phyloP scores from a whole-genome alignment of 1,139 yeast species.

The Yamadazyma jaroonii region DNA sequence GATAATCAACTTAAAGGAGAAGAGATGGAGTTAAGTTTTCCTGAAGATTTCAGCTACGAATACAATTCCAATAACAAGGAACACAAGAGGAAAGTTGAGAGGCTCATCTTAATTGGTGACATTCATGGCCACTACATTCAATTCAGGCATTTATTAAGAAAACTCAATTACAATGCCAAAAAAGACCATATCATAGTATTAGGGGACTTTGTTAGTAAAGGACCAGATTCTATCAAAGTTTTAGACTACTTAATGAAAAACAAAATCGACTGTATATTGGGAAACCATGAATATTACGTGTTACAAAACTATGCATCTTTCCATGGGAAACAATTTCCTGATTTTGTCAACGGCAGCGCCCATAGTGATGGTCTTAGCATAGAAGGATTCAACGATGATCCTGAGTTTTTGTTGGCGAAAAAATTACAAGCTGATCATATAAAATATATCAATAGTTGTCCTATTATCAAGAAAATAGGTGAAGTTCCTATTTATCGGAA shows the following conservation, averaged over 20 bases:
- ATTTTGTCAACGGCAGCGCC: slow-evolving; percentile 9
- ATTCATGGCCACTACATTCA: slow-evolving; percentile 75
- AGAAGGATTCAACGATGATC: slow-evolving; percentile 43
- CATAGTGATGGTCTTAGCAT: not conserved
- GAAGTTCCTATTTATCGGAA: slow-evolving; percentile 47
- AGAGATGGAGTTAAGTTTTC: not conserved
- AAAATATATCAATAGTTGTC: slow-evolving; percentile 55
- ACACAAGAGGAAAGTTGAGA: slow-evolving; percentile 19
- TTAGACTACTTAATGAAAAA: slow-evolving; percentile 63
- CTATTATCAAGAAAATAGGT: slow-evolving; percentile 63
- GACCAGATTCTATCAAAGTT: slow-evolving; percentile 70
- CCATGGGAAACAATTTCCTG: slow-evolving; percentile 47
- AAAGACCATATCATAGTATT: slow-evolving; percentile 64
- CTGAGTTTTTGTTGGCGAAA: slow-evolving; percentile 60
- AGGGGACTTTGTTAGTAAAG: slow-evolving; percentile 87
- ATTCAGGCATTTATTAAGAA: slow-evolving; percentile 49
- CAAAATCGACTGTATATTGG: slow-evolving; percentile 70
- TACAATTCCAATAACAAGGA: slow-evolving; percentile 5
- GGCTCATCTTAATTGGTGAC: slow-evolving; percentile 78
- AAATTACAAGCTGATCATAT: slow-evolving; percentile 60
- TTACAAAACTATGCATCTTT: slow-evolving; percentile 57
- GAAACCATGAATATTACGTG: slow-evolving; percentile 81
- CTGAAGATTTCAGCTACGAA: not conserved
- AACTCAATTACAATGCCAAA: slow-evolving; percentile 39
- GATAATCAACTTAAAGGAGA: not conserved